Evolutionary conservation across 116 monocot genomes (phyloP), one percentile per base, ranked within the genome.

Genomic region (Trichopus zeylanicus): DNA sequence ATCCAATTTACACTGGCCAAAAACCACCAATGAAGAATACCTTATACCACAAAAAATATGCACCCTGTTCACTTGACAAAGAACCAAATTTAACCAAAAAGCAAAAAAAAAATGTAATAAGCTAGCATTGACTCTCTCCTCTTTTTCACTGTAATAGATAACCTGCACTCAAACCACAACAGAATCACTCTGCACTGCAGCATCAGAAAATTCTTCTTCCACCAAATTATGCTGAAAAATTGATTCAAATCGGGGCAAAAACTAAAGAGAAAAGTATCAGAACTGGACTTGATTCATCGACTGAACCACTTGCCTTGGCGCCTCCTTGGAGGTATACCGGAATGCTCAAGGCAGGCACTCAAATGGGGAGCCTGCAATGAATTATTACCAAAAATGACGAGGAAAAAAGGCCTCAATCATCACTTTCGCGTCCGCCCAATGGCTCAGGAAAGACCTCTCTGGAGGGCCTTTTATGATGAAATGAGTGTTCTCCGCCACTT

Each of bases 381-480:
- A 49, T 70, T 72, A 71, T 49, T 65, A 30, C 13, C 3, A 20
- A 51, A 64, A 71, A 34, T 13, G 70, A n/a, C 21, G 1, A 32
- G 62, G 26, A 66, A 37, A 58, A 37, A 34, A 18, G 1, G 9
- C 22, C 30, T 76, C 64, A 80, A 74, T 91, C 78, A 26, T 65
- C 75, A 2, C 46, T 57, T 18, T 42, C 76, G 65, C 29, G 53
- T 35, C 42, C 64, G n/a, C 49, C 62, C 0, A 78, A 71, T 23
- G 87, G 93, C 26, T 86, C 89, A 6, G 89, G 93, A 57, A 89
- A 82, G 48, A 94, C 74, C 57, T 94, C 93, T 46, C 78, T 94
- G 0, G 78, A 86, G 5, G 56, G 66, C 21, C 78, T 82, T 65
- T 60, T 59, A 22, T 53, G 67, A 42, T 69, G 73, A 59, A 76